These are phyloP conservation scores for Sechiopsis laciniata DNA, from an alignment of 306 rosid species.

Conservation along the genomic window DNA sequence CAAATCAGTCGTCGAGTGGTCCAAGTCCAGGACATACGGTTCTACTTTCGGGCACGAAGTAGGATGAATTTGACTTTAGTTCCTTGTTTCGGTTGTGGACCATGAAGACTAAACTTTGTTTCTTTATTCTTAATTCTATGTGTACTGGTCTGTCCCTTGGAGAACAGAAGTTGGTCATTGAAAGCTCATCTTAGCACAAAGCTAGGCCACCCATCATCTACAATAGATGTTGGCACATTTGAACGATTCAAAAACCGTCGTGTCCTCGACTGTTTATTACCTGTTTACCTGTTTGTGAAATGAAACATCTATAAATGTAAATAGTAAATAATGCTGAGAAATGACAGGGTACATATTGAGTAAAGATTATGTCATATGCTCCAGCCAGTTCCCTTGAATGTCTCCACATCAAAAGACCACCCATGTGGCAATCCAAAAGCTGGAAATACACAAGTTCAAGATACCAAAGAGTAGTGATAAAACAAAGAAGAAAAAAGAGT, in stretches of 20 bases:
- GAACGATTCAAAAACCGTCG: not conserved
- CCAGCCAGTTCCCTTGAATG: slow-evolving; percentile 15
- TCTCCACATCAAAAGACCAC: slow-evolving; percentile 22
- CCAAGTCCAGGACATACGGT: slow-evolving; percentile 21
- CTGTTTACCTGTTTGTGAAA: slow-evolving; percentile 18
- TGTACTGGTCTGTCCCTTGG: slow-evolving; percentile 17
- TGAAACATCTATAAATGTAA: slow-evolving; percentile 20
- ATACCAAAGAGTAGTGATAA: not conserved
- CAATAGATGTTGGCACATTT: slow-evolving; percentile 18
- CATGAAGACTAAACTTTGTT: slow-evolving; percentile 17
- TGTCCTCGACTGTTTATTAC: slow-evolving; percentile 10
- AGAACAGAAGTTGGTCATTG: not conserved
- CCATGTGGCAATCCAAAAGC: slow-evolving; percentile 19
- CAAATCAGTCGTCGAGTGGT: slow-evolving; percentile 5
- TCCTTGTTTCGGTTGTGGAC: slow-evolving; percentile 18
- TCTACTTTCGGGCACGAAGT: slow-evolving; percentile 22
- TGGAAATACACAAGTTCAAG: slow-evolving; percentile 17
- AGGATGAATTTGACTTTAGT: slow-evolving; percentile 14
- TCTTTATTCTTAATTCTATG: slow-evolving; percentile 15
- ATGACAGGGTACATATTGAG: not conserved
- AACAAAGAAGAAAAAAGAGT: not conserved
- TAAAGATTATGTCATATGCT: slow-evolving; percentile 10
- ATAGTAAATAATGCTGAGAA: slow-evolving; percentile 13
- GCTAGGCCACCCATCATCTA: not conserved
- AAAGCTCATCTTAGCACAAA: slow-evolving; percentile 16